Percentiles rank a stretch among this genome's conserved stretches.
Evolutionary conservation across 495 filamentous ascomycete species (phyloP).

Genomic region (Penicillium dipodomyicola): DNA sequence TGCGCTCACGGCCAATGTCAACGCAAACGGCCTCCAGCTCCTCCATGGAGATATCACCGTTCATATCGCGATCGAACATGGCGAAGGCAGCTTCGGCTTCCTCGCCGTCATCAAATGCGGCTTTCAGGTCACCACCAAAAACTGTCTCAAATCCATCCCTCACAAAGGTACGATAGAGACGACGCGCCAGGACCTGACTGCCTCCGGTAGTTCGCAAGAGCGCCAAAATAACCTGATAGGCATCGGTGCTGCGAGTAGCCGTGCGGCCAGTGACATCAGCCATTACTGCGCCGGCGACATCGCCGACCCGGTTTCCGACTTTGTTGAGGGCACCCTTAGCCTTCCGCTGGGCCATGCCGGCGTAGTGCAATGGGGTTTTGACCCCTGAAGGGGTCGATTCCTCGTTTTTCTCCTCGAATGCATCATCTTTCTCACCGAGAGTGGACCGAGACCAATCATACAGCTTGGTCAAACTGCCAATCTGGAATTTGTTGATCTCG

Average conservation of each 20-base stretch:
- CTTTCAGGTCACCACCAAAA: conserved; percentile 68
- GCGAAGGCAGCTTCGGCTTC: conserved; percentile 88
- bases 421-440: conserved; percentile 69
- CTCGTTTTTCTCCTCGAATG: conserved; percentile 56
- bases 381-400: conserved; percentile 49
- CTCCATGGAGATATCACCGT: conserved; percentile 95
- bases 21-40: conserved; percentile 92
- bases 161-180: conserved; percentile 89
- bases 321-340: conserved; percentile 72
- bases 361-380: conserved; percentile 67
- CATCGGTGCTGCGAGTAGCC: conserved; percentile 72
- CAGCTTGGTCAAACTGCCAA: conserved; percentile 73
- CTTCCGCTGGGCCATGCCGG: conserved; percentile 63
- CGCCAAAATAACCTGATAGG: conserved; percentile 75
- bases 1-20: conserved; percentile 92
- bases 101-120: conserved; percentile 78
- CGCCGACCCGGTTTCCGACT: conserved; percentile 82
- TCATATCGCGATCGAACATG: conserved; percentile 96
- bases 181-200: conserved; percentile 82
- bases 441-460: conserved; percentile 77
- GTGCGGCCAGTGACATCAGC: conserved; percentile 88
- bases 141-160: conserved; percentile 72
- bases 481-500: conserved; percentile 88
- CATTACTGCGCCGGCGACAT: conserved; percentile 84
- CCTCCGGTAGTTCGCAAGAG: conserved; percentile 69